Conservation (phyloP, 257 asterid genomes). For the Thymus quinquecostatus region DNA sequence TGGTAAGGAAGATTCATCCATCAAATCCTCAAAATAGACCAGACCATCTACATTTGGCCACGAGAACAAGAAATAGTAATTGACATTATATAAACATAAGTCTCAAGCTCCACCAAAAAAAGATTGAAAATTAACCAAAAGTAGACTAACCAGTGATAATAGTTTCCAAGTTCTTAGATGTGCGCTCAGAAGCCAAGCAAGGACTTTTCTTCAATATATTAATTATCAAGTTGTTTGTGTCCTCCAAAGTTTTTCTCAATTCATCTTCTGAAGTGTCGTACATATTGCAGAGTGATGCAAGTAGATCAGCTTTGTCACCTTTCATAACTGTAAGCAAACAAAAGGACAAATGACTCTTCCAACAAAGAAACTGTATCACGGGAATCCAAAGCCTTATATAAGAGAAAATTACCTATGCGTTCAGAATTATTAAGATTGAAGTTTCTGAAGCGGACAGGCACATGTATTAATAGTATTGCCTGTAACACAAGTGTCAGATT, state of each 20-base stretch:
- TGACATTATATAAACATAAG: neutral
- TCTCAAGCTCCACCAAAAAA: neutral
- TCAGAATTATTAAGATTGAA: slow-evolving; percentile 63
- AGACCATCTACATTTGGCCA: slow-evolving; percentile 70
- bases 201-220: slow-evolving; percentile 63
- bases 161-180: slow-evolving; percentile 56
- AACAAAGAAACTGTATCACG: slow-evolving; percentile 16
- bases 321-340: slow-evolving; percentile 58
- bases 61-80: slow-evolving; percentile 11
- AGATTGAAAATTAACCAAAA: slow-evolving; percentile 7
- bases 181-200: slow-evolving; percentile 63
- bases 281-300: slow-evolving; percentile 79
- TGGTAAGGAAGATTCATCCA: slow-evolving; percentile 67
- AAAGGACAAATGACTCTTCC: slow-evolving; percentile 18
- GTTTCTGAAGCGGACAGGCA: slow-evolving; percentile 72
- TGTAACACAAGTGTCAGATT: slow-evolving; percentile 43
- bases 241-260: slow-evolving; percentile 63
- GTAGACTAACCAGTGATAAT: slow-evolving; percentile 61
- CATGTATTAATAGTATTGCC: slow-evolving; percentile 85
- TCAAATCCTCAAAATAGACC: slow-evolving; percentile 71
- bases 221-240: slow-evolving; percentile 64
- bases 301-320: slow-evolving; percentile 71
- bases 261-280: slow-evolving; percentile 85
- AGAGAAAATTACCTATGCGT: slow-evolving; percentile 59
- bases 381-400: slow-evolving; percentile 5